These are phyloP conservation scores for Nadsonia starkeyi-henricii DNA, from an alignment of 1,139 yeast species.

Conservation along the genomic window DNA sequence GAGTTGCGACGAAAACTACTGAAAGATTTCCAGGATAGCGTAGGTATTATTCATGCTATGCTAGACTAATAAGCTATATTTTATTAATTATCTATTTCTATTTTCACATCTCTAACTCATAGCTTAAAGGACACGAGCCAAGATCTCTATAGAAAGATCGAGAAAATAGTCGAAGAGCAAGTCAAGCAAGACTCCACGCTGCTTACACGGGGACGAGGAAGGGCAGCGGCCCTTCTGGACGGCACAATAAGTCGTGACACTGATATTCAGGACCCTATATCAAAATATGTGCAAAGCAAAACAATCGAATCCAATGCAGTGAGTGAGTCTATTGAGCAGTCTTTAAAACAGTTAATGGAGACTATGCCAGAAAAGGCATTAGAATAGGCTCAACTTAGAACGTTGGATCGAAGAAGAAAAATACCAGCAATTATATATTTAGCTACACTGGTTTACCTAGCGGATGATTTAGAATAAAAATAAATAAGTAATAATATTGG, in stretches of 20 bases:
- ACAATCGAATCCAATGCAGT: slow-evolving; percentile 1
- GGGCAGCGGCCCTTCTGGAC: slow-evolving; percentile 20
- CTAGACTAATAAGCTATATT: background rate
- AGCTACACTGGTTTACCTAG: no score
- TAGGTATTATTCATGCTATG: slow-evolving; percentile 8
- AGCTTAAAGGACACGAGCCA: slow-evolving; percentile 12
- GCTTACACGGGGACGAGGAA: slow-evolving; percentile 17
- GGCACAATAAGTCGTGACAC: slow-evolving; percentile 14
- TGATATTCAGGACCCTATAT: slow-evolving; percentile 1
- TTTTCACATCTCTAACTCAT: background rate
- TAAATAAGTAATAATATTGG: no score
- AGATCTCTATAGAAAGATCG: slow-evolving; percentile 14
- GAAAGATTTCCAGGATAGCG: slow-evolving; percentile 18
- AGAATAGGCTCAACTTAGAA: no score
- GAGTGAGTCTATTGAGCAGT: background rate
- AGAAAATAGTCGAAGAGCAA: slow-evolving; percentile 18
- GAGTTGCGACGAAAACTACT: slow-evolving; percentile 16
- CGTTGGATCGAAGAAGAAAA: no score
- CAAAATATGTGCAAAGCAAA: slow-evolving; percentile 3
- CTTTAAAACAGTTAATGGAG: background rate
- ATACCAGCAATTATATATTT: no score
- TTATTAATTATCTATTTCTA: background rate
- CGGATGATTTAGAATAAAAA: no score
- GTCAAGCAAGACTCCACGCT: slow-evolving; percentile 15
- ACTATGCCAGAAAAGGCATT: background rate